phyloP scores from a whole-genome alignment of 176 grass and related monocot species.

The Neostapfia colusana region DNA sequence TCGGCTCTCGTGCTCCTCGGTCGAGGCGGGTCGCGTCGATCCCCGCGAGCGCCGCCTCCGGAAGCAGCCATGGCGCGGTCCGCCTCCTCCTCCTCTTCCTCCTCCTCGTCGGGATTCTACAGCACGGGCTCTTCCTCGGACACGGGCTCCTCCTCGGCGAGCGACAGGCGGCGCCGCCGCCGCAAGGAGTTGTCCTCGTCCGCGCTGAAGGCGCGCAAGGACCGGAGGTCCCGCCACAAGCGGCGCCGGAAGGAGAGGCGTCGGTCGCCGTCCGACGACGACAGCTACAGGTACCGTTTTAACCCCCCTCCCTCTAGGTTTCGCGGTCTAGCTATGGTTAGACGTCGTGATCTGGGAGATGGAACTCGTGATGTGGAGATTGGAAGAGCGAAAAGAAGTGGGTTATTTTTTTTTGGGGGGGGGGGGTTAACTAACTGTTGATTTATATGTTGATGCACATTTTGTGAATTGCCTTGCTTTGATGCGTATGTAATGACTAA shows the following conservation, averaged over 20 bases:
- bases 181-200: conserved; percentile 42
- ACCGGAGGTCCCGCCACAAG: conserved; percentile 53
- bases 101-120: conserved; percentile 23
- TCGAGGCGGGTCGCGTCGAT: background rate
- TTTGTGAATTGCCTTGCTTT: background rate
- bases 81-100: conserved; percentile 8
- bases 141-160: conserved; percentile 23
- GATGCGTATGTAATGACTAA: background rate
- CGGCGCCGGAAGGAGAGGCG: conserved; percentile 37
- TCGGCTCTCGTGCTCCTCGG: background rate
- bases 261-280: conserved; percentile 37
- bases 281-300: conserved; percentile 43
- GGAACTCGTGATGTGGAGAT: background rate
- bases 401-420: background rate
- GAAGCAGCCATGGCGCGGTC: conserved; percentile 50
- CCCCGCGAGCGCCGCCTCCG: conserved; percentile 21
- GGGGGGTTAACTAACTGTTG: background rate
- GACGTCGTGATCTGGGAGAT: conserved; percentile 9
- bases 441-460: background rate
- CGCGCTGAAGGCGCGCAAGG: conserved; percentile 62
- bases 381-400: background rate
- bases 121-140: conserved; percentile 22
- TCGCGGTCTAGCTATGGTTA: conserved; percentile 44
- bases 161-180: conserved; percentile 41
- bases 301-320: background rate